Conservation (phyloP, 2,329 filamentous ascomycete genomes). For the Tricladium varicosporioides region DNA sequence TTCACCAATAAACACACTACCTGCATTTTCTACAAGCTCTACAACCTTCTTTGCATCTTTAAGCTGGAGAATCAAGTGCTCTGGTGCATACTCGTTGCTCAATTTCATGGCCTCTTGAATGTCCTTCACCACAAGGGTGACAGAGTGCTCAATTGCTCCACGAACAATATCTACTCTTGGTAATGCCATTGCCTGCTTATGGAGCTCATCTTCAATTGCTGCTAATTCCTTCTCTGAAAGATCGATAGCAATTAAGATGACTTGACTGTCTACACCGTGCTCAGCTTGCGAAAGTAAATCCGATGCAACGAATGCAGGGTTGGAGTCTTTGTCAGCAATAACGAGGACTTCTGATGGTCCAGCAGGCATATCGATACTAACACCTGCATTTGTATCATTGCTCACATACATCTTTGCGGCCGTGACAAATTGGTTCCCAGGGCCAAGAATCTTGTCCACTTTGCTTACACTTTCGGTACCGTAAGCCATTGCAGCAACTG, state of each 20-base stretch:
- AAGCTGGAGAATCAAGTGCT: constrained; percentile 92
- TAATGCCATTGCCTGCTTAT: constrained; percentile 80
- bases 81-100: constrained; percentile 93
- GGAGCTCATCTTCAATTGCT: constrained; percentile 88
- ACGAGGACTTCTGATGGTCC: constrained; percentile 97
- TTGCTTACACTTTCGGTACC: constrained; percentile 92
- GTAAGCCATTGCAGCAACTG: constrained; percentile 94
- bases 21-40: constrained; percentile 83
- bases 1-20: constrained; percentile 90
- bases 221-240: constrained; percentile 69
- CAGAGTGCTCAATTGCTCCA: constrained; percentile 85
- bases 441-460: constrained; percentile 97
- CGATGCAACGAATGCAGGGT: constrained; percentile 92
- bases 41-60: constrained; percentile 72
- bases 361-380: constrained; percentile 97
- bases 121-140: constrained; percentile 74
- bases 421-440: constrained; percentile 97
- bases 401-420: constrained; percentile 98
- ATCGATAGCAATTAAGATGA: constrained; percentile 83
- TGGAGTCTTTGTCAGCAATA: constrained; percentile 81
- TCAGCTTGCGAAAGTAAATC: constrained; percentile 95
- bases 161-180: constrained; percentile 92
- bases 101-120: constrained; percentile 73
- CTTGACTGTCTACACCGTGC: constrained; percentile 94
- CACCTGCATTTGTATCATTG: constrained; percentile 93